Evolutionary conservation across 306 rosid genomes (phyloP).

Genomic region (Cicer cuneatum): DNA sequence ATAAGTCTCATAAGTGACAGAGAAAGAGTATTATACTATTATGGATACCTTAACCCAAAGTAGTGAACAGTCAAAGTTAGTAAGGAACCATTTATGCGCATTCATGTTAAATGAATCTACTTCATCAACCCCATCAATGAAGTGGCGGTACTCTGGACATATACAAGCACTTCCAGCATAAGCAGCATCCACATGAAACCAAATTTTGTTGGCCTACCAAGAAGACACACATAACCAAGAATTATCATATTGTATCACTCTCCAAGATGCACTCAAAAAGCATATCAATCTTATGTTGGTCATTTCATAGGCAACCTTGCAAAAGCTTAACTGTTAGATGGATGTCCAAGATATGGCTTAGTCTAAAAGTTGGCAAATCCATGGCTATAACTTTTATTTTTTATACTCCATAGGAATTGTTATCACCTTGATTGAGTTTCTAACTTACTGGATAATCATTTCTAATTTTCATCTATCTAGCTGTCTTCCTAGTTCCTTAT

Average conservation of each 20-base stretch:
- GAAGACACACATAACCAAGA: constrained; percentile 33
- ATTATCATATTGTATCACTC: constrained; percentile 32
- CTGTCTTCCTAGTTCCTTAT: constrained; percentile 21
- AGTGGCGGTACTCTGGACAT: constrained; percentile 88
- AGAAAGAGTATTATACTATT: constrained; percentile 30
- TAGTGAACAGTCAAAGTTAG: constrained; percentile 90
- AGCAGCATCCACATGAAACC: constrained; percentile 98
- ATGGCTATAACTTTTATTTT: background rate
- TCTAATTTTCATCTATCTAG: constrained; percentile 31
- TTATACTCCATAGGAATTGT: background rate
- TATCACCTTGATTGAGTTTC: constrained; percentile 20
- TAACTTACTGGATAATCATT: constrained; percentile 28
- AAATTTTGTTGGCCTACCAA: constrained; percentile 68
- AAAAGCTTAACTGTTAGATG: background rate
- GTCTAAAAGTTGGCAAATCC: constrained; percentile 6
- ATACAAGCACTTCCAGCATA: constrained; percentile 97
- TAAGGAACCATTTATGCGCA: constrained; percentile 94
- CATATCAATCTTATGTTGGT: constrained; percentile 9
- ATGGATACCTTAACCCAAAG: constrained; percentile 91
- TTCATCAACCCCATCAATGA: constrained; percentile 87
- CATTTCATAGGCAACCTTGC: constrained; percentile 14
- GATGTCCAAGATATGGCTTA: constrained; percentile 8
- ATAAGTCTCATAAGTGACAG: constrained; percentile 33
- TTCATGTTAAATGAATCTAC: constrained; percentile 94
- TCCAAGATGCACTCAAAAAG: constrained; percentile 33